phyloP scores from a whole-genome alignment of 2,329 filamentous ascomycete genomes.

The Penicillium sp. region DNA sequence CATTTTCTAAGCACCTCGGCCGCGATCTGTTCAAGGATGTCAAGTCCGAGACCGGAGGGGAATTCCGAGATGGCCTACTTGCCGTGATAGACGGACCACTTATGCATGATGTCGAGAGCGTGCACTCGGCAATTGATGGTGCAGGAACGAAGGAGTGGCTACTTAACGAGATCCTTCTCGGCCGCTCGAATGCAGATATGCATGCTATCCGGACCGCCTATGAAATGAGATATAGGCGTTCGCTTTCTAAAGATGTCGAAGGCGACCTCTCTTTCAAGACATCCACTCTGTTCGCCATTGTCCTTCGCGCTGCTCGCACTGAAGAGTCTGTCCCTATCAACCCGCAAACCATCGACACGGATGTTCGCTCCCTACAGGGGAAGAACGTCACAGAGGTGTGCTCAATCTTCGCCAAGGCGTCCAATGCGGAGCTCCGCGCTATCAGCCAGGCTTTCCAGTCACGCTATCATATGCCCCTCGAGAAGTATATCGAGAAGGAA shows the following conservation, averaged over 20 bases:
- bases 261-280: constrained; percentile 84
- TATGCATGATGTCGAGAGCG: constrained; percentile 67
- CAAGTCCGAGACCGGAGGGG: constrained; percentile 70
- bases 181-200: constrained; percentile 82
- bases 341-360: constrained; percentile 69
- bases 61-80: constrained; percentile 72
- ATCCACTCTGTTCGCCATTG: constrained; percentile 77
- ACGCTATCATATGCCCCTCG: constrained; percentile 68
- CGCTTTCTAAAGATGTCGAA: constrained; percentile 70
- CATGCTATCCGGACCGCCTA: constrained; percentile 81
- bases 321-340: constrained; percentile 76
- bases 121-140: constrained; percentile 72
- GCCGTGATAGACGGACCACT: constrained; percentile 77
- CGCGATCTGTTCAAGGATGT: constrained; percentile 74
- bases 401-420: constrained; percentile 71
- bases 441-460: constrained; percentile 72
- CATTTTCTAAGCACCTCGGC: constrained; percentile 63
- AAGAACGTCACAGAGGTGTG: constrained; percentile 58
- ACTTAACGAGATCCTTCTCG: constrained; percentile 81
- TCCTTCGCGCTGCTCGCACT: constrained; percentile 68
- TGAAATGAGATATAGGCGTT: constrained; percentile 61
- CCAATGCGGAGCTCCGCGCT: constrained; percentile 78
- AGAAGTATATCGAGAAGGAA: constrained; percentile 72
- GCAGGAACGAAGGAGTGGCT: constrained; percentile 81
- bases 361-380: constrained; percentile 72